phyloP scores from a whole-genome alignment of 345 rosid species.

The Aethionema arabicum region DNA sequence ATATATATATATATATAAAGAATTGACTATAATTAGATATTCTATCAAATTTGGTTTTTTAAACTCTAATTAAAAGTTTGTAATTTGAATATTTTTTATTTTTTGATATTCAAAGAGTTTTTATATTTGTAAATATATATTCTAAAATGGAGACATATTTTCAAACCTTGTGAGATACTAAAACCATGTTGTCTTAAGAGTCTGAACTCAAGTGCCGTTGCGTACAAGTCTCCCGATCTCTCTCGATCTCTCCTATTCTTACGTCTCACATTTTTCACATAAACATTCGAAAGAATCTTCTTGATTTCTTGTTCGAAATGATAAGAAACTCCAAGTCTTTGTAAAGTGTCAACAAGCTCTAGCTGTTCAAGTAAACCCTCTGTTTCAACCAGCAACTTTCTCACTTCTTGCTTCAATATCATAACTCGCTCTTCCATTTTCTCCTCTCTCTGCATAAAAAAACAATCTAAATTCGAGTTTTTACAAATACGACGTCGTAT shows the following conservation, averaged over 20 bases:
- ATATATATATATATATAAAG: too few species aligned
- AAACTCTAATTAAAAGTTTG: too few species aligned
- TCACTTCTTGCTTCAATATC: slow-evolving; percentile 27
- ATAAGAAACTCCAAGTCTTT: slow-evolving; percentile 41
- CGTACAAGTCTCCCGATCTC: slow-evolving; percentile 27
- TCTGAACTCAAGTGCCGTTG: slow-evolving; percentile 31
- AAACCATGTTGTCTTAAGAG: slow-evolving; percentile 35
- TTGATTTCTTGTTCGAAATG: slow-evolving; percentile 32
- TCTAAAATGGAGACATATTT: neutral
- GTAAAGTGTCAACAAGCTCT: slow-evolving; percentile 37
- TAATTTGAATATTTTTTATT: too few species aligned
- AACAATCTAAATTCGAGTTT: neutral
- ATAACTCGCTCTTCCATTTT: slow-evolving; percentile 11
- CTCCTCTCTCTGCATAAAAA: slow-evolving; percentile 9
- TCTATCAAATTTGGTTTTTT: too few species aligned
- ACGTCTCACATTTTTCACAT: neutral
- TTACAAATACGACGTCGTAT: neutral
- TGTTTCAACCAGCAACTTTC: slow-evolving; percentile 8
- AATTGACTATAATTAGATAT: too few species aligned
- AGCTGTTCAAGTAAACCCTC: slow-evolving; percentile 23
- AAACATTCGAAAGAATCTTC: neutral
- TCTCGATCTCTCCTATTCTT: neutral
- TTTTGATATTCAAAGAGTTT: too few species aligned
- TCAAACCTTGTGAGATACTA: slow-evolving; percentile 29
- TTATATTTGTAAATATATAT: too few species aligned